Base-by-base conservation (phyloP, 2,329 filamentous ascomycete genomes). In the Diaporthe amygdali region DNA sequence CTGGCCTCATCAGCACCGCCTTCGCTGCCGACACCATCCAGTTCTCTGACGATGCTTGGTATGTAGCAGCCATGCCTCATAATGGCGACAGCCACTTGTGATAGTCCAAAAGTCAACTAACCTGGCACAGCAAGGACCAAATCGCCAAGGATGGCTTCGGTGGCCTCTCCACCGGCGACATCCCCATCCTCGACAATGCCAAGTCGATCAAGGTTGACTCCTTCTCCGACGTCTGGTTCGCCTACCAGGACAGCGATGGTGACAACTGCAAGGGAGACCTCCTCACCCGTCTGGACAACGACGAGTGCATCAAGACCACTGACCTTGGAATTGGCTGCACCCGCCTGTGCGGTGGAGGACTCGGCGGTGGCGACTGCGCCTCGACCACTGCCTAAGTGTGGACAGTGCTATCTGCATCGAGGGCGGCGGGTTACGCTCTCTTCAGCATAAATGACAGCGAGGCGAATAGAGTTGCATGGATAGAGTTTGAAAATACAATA, bases 161-260 rank as follows among this genome's bases (percentile, higher is more conserved):
- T 54, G 39, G 47, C 66, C 39, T 72, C 47, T 41, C 37, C 27
- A 52, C 30, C 22, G 72, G 72, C 22, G 72, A 73, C 27, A 61
- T 67, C 2, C 66, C 69, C 52, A 64, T 73, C 6, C 79, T 83
- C 66, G 80, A 83, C 47, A 85, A 86, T 72, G 83, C 84, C 46
- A 86, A 85, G 76, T 85, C 85, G 73, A 85, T 85, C 78, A 85
- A 84, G 77, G 79, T 82, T 47, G 82, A 84, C 17, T 55, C 51
- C 69, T 41, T 66, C 51, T 3, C 52, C 12, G 64, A 67, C 46
- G 8, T 20, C 47, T 67, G 64, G 64, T 67, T 44, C 20, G 51
- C 52, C 20, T 55, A 55, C 52, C 52, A 39, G 32, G 32, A 17
- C n/a, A 55, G 15, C 32, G 52, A 14, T 4, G 52, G 3, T 20